Evolutionary conservation across 225 moss, liverwort and hornwort genomes (phyloP).

Genomic region (Sphagnum contortum): DNA sequence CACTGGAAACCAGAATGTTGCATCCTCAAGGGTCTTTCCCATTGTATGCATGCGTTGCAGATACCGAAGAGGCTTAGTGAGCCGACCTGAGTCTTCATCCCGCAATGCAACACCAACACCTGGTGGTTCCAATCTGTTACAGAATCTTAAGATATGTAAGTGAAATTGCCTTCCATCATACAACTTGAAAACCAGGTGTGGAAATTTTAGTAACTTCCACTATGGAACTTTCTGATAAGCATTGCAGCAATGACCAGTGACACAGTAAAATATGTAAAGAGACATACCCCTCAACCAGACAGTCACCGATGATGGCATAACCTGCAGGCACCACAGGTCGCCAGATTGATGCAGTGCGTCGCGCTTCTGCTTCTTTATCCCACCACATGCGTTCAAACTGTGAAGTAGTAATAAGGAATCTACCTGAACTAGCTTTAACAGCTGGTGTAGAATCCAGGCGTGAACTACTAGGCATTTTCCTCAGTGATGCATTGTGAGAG

Average conservation of each 20-base stretch:
- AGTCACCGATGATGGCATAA: conserved; percentile 86
- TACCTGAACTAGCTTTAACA: conserved; percentile 44
- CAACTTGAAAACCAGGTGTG: too few species aligned
- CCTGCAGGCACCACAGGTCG: conserved; percentile 78
- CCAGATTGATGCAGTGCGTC: conserved; percentile 82
- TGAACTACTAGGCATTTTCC: conserved; percentile 47
- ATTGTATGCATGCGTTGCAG: conserved; percentile 86
- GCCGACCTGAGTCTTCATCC: conserved; percentile 65
- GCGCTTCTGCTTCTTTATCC: conserved; percentile 84
- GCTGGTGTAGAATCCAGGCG: conserved; percentile 48
- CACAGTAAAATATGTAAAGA: background rate
- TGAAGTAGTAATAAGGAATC: conserved; percentile 71
- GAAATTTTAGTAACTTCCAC: too few species aligned
- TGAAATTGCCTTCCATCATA: too few species aligned
- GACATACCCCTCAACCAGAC: conserved; percentile 77
- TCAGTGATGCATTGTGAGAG: conserved; percentile 25
- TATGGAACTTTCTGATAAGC: too few species aligned
- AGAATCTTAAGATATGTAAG: too few species aligned
- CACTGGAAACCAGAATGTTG: conserved; percentile 90
- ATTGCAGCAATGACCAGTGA: background rate
- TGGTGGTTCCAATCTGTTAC: conserved; percentile 80
- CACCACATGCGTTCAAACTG: conserved; percentile 96
- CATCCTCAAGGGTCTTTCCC: conserved; percentile 80
- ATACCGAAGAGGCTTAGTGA: conserved; percentile 70
- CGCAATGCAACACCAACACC: conserved; percentile 69